These are phyloP conservation scores for Saccharum hybrid DNA, from an alignment of 202 grass and related monocot species.

Conservation along the genomic window DNA sequence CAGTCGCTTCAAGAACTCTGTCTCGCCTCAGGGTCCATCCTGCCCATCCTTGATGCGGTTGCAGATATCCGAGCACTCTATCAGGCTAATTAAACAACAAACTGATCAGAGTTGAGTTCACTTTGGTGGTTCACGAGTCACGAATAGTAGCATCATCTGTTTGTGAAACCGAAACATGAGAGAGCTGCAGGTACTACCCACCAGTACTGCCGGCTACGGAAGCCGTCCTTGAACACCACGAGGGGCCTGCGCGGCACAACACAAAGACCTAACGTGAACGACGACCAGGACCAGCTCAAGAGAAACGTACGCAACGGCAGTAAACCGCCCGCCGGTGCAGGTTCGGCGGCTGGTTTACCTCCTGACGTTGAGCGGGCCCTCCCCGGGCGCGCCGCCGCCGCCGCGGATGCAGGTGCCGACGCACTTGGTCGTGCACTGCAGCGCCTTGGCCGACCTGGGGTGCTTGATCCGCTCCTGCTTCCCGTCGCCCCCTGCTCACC, in stretches of 20 bases:
- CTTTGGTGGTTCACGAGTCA: too few relatives aligned
- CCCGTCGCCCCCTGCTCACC: conserved; percentile 57
- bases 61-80: conserved; percentile 89
- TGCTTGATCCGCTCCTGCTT: conserved; percentile 71
- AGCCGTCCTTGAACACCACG: conserved; percentile 90
- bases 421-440: conserved; percentile 84
- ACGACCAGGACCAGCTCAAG: neutral
- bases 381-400: conserved; percentile 73
- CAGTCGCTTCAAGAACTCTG: neutral
- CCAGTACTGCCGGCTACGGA: conserved; percentile 82
- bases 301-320: neutral
- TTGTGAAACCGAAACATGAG: neutral
- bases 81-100: conserved; percentile 51
- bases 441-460: conserved; percentile 77
- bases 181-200: conserved; percentile 37
- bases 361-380: conserved; percentile 69
- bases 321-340: neutral
- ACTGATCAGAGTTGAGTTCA: neutral
- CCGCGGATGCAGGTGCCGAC: conserved; percentile 91
- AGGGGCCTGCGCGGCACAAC: conserved; percentile 58
- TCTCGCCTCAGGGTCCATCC: conserved; percentile 64
- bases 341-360: neutral
- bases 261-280: neutral
- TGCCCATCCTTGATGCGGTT: conserved; percentile 94
- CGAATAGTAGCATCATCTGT: too few relatives aligned